Conservation (phyloP, 202 grass and related monocot genomes). For the Setaria italica region DNA sequence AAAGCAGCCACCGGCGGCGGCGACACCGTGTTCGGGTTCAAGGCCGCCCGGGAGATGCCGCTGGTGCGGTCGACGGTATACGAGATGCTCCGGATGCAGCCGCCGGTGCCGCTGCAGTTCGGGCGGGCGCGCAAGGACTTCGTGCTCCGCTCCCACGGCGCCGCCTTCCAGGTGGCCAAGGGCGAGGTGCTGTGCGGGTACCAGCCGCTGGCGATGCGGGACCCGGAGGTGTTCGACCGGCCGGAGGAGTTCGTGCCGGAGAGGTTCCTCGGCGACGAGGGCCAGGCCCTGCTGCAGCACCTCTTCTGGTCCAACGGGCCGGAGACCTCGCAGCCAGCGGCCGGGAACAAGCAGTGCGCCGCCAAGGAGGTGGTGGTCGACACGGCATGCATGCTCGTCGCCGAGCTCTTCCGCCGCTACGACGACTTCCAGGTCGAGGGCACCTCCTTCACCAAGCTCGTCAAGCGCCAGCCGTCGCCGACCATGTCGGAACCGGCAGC, state of each 20-base stretch:
- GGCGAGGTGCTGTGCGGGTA: constrained; percentile 92
- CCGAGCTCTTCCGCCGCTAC: constrained; percentile 73
- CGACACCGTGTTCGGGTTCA: constrained; percentile 48
- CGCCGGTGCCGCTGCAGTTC: constrained; percentile 86
- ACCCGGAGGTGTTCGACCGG: constrained; percentile 70
- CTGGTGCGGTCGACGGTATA: constrained; percentile 75
- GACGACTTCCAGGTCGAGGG: constrained; percentile 71
- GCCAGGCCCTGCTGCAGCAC: constrained; percentile 59
- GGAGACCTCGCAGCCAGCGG: constrained; percentile 50
- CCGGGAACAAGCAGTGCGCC: constrained; percentile 89
- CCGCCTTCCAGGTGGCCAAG: constrained; percentile 50
- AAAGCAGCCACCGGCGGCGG: background rate
- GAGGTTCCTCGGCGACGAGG: constrained; percentile 66
- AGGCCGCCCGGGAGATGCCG: constrained; percentile 61
- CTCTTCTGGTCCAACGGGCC: constrained; percentile 95
- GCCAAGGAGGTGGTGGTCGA: constrained; percentile 84
- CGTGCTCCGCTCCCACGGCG: constrained; percentile 63
- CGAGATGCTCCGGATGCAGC: constrained; percentile 78
- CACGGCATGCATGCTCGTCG: constrained; percentile 91
- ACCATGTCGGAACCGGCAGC: background rate
- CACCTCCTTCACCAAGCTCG: constrained; percentile 56
- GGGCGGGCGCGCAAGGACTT: constrained; percentile 72
- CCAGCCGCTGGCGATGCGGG: constrained; percentile 85
- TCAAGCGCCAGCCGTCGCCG: constrained; percentile 21
- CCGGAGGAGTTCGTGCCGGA: constrained; percentile 68